A percentile compares a stretch with the other conserved stretches of the same genome.
phyloP scores from a whole-genome alignment of 148 eudicot genomes.

The Rhododendron simsii region DNA sequence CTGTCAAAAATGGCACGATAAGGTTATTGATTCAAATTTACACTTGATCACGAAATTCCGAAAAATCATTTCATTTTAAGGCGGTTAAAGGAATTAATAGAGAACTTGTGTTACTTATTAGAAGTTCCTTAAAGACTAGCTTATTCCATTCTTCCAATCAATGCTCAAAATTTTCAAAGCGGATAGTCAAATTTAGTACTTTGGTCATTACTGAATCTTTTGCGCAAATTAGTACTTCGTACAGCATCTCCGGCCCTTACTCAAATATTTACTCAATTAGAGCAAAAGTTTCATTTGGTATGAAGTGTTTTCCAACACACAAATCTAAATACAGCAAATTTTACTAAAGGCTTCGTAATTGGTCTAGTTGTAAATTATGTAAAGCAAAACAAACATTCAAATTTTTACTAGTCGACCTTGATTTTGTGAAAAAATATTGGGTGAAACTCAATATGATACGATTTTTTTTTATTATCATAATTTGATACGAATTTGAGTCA shows the following conservation, averaged over 20 bases:
- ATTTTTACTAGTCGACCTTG: background rate
- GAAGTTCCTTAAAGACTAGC: background rate
- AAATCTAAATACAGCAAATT: too few relatives aligned
- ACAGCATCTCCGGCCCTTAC: background rate
- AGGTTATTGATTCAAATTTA: background rate
- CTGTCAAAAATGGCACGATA: conserved; percentile 22
- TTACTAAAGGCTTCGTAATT: background rate
- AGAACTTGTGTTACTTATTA: background rate
- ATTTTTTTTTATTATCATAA: too few relatives aligned
- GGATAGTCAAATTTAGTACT: background rate
- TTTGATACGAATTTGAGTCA: too few relatives aligned
- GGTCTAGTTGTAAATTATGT: background rate
- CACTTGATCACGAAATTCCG: background rate
- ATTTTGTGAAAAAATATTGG: background rate
- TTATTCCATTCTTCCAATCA: background rate
- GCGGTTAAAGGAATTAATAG: background rate
- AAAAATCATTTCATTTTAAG: background rate
- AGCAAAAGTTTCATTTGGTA: background rate
- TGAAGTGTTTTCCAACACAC: too few relatives aligned
- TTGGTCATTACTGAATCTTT: background rate
- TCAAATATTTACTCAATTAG: background rate
- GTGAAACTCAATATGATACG: too few relatives aligned
- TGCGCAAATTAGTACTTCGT: background rate
- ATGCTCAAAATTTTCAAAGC: background rate
- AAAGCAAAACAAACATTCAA: background rate